phyloP scores from a whole-genome alignment of 768 basidiomycete genomes.

The Pleurotus pulmonarius region DNA sequence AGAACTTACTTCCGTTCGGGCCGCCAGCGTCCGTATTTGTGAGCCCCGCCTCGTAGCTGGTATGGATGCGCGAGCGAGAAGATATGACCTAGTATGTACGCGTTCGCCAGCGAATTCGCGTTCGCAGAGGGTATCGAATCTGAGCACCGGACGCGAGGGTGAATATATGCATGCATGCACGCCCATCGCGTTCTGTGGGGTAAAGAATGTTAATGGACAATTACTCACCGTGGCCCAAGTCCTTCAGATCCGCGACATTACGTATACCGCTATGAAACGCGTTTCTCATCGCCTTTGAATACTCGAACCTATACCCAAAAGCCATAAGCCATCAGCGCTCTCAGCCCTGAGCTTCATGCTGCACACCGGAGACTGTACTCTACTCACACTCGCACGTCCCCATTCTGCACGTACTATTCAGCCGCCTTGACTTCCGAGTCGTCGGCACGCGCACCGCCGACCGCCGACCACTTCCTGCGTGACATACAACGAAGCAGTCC shows the following conservation, averaged over 20 bases:
- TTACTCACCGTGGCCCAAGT: conserved; percentile 17
- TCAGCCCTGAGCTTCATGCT: too few relatives aligned
- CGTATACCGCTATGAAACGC: not conserved
- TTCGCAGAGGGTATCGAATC: conserved; percentile 36
- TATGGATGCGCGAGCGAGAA: conserved; percentile 49
- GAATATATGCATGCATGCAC: conserved; percentile 9
- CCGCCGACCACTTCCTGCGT: not conserved
- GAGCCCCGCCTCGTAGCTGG: conserved; percentile 31
- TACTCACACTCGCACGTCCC: not conserved
- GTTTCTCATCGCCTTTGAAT: not conserved
- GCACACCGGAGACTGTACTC: too few relatives aligned
- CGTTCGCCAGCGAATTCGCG: conserved; percentile 39
- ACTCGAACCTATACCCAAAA: not conserved
- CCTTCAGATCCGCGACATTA: not conserved
- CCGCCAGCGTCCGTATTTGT: conserved; percentile 30
- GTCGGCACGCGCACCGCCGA: not conserved
- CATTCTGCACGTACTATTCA: not conserved
- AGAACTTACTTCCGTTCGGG: conserved; percentile 12
- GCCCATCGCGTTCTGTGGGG: too few relatives aligned
- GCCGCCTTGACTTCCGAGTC: not conserved
- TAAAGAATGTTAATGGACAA: not conserved
- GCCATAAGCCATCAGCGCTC: too few relatives aligned
- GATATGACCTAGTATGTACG: conserved; percentile 38
- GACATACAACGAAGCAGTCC: not conserved
- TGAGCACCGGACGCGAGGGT: not conserved